phyloP scores from a whole-genome alignment of 169 alveolate genomes.

The Theileria orientalis region DNA sequence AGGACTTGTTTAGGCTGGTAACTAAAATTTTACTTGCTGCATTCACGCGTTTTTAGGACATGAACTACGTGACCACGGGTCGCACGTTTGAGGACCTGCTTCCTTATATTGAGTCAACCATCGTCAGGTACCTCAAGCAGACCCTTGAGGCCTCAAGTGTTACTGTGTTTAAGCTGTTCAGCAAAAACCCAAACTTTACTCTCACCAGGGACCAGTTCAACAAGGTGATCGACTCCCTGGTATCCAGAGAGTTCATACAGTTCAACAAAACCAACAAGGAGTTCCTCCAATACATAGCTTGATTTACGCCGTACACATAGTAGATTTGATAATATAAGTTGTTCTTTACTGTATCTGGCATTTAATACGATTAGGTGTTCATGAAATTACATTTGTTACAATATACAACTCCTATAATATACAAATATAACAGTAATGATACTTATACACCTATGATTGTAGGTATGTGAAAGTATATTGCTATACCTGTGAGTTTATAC shows the following conservation, averaged over 20 bases:
- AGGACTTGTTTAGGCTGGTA: constrained; percentile 15
- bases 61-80: not conserved
- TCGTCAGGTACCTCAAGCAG: constrained; percentile 42
- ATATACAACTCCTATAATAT: no score
- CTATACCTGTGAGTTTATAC: no score
- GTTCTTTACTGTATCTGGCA: no score
- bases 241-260: constrained; percentile 30
- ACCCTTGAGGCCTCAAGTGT: constrained; percentile 35
- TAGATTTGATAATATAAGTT: no score
- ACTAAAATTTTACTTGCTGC: no score
- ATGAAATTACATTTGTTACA: no score
- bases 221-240: constrained; percentile 56
- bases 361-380: no score
- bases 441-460: no score
- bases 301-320: not conserved
- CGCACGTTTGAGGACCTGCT: constrained; percentile 25
- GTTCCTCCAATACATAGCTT: constrained; percentile 32
- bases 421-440: no score
- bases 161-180: constrained; percentile 46
- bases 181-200: constrained; percentile 10
- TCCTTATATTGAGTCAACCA: constrained; percentile 55
- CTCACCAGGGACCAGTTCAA: constrained; percentile 49
- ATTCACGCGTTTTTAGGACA: not conserved
- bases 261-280: constrained; percentile 25
- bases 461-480: no score